Conservation (phyloP, 2,329 filamentous ascomycete genomes). For the Pestalotiopsis fici region DNA sequence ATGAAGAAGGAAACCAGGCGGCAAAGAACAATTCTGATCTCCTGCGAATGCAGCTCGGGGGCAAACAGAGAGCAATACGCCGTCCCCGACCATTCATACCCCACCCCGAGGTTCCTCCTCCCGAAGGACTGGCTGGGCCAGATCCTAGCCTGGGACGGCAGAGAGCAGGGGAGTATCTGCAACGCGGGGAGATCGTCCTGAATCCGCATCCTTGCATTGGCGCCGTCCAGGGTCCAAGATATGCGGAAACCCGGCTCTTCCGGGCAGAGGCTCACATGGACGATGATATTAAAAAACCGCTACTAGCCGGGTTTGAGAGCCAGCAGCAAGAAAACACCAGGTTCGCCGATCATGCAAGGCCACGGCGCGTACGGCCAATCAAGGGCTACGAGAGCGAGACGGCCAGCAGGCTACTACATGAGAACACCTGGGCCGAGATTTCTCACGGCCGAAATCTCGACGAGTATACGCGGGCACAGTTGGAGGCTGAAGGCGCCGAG, state of each 20-base stretch:
- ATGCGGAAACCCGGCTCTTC: constrained; percentile 47
- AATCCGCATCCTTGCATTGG: constrained; percentile 51
- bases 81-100: constrained; percentile 49
- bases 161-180: constrained; percentile 34
- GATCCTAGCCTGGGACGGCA: constrained; percentile 24
- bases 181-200: constrained; percentile 39
- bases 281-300: constrained; percentile 40
- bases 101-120: constrained; percentile 51
- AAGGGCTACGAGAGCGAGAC: not conserved
- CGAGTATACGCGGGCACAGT: constrained; percentile 12
- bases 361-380: not conserved
- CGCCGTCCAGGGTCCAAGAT: constrained; percentile 56
- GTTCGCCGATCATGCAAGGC: not conserved
- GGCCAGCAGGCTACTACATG: not conserved
- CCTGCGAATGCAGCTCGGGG: constrained; percentile 34
- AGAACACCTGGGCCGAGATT: not conserved
- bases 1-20: constrained; percentile 23
- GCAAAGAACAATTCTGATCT: constrained; percentile 23
- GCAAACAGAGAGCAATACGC: constrained; percentile 34
- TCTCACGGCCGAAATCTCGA: constrained; percentile 12
- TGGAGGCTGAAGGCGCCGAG: constrained; percentile 14
- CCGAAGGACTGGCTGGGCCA: constrained; percentile 21
- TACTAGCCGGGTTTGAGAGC: constrained; percentile 44
- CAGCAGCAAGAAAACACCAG: constrained; percentile 43
- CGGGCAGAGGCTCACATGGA: constrained; percentile 49